Conservation (phyloP, 2,329 filamentous ascomycete species). For the Fusarium sp. region DNA sequence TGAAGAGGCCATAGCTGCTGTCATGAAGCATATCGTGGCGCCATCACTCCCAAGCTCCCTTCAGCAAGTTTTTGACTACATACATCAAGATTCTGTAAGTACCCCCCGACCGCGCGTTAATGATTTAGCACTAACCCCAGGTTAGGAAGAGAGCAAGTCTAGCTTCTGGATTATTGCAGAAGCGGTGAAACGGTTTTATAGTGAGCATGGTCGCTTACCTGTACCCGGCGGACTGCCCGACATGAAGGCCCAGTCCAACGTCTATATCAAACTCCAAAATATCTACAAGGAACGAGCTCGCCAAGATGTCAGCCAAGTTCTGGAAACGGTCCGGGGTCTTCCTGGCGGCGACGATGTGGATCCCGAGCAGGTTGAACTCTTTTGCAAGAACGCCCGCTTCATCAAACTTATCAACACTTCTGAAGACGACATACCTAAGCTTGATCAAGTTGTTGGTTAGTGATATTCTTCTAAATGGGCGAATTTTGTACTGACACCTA, state of each 20-base stretch:
- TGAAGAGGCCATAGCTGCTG: constrained; percentile 88
- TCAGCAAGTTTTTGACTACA: constrained; percentile 81
- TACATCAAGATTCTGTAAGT: constrained; percentile 64
- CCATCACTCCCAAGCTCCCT: constrained; percentile 77
- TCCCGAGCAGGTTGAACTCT: constrained; percentile 83
- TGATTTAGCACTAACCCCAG: constrained; percentile 10
- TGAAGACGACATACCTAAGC: constrained; percentile 58
- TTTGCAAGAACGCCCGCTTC: constrained; percentile 95
- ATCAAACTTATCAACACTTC: constrained; percentile 83
- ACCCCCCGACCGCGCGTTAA: background rate
- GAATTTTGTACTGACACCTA: constrained; percentile 4
- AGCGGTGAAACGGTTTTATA: constrained; percentile 82
- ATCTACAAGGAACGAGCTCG: constrained; percentile 93
- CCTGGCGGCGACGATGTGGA: constrained; percentile 68
- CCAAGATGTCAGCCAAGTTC: constrained; percentile 80
- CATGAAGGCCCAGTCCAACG: constrained; percentile 94
- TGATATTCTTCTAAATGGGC: constrained; percentile 11
- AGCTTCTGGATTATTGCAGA: constrained; percentile 91
- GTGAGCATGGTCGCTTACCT: constrained; percentile 79
- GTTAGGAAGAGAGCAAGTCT: constrained; percentile 60
- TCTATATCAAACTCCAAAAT: constrained; percentile 91
- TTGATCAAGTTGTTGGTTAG: constrained; percentile 69
- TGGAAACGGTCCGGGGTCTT: constrained; percentile 69
- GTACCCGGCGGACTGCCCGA: constrained; percentile 90
- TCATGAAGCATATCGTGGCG: constrained; percentile 85